Conservation (phyloP, 371 early-diverging fungal genomes). For the Funneliformis caledonium region DNA sequence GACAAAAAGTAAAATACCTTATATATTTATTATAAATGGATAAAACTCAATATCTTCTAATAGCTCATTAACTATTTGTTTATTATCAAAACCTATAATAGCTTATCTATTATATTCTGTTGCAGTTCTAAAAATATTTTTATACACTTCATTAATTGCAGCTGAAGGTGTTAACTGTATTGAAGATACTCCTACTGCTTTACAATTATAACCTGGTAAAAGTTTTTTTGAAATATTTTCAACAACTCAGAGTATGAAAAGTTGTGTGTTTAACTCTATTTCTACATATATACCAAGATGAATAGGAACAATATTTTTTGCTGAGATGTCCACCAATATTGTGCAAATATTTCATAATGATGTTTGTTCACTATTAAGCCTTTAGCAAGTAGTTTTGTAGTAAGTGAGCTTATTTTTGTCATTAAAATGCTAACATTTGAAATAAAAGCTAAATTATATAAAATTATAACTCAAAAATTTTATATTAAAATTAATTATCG, state of each 20-base stretch:
- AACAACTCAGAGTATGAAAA: not conserved
- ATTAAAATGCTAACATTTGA: not conserved
- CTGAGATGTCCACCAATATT: not conserved
- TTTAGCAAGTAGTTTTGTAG: not conserved
- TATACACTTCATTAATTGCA: not conserved
- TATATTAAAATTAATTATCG: too few species aligned
- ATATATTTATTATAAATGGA: not conserved
- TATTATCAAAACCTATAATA: not conserved
- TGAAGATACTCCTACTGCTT: not conserved
- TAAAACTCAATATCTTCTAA: not conserved
- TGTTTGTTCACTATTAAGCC: not conserved
- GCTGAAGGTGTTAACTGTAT: not conserved
- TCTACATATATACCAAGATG: not conserved
- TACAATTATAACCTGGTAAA: not conserved
- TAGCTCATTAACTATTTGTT: not conserved
- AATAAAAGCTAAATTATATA: too few species aligned
- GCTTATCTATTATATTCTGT: not conserved
- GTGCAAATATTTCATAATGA: not conserved
- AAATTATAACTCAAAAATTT: too few species aligned
- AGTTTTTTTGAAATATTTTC: not conserved
- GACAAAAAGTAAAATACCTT: not conserved
- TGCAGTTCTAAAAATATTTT: not conserved
- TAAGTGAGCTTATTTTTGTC: not conserved
- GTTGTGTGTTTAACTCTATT: not conserved
- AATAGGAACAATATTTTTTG: not conserved